Evolutionary conservation across 768 basidiomycete genomes (phyloP), one percentile per base, ranked within the genome.

Genomic region (Hericium coralloides): DNA sequence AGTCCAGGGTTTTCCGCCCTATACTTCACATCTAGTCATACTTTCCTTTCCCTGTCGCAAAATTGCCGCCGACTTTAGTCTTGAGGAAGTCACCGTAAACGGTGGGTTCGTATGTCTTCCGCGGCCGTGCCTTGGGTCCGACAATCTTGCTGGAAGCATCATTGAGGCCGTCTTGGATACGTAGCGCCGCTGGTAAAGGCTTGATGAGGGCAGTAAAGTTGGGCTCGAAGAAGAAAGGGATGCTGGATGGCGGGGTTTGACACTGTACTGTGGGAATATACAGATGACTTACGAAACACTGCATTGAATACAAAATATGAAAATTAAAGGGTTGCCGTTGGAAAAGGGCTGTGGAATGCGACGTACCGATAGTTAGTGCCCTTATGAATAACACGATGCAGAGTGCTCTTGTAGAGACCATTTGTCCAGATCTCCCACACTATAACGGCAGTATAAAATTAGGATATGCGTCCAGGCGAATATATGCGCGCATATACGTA

Each of bases 191-290:
- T 4, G 75, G 73, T 6, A 95, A 72, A 0, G 92, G 88, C 60
- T 76, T 70, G 49, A 97, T 73, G 2, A 73, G 57, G 0, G 92
- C 88, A 58, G 84, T 74, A 64, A 91, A 92, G 57, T 89, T 91
- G 0, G 94, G 93, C 68, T 95, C 94, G 60, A 89, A 95, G 77
- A 97, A 97, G 73, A 95, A 95, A 0, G 94, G 94, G 18, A 95
- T 78, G 9, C 89, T 92, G 56, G 7, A 49, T 23, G 45, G 31
- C 17, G 17, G 53, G 2, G 8, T 14, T 47, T 22, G 41, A 41
- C 47, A 60, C n/a, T 65, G 38, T 53, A 15, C 22, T 10, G 50
- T 14, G 10, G 47, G 7, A 18, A 37, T 10, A 26, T 37, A 23
- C 36, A 20, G 41, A 50, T 18, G 38, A 60, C 89, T 62, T 70